phyloP scores from a whole-genome alignment of 148 eudicot genomes.

The Amaranthus cruentus region DNA sequence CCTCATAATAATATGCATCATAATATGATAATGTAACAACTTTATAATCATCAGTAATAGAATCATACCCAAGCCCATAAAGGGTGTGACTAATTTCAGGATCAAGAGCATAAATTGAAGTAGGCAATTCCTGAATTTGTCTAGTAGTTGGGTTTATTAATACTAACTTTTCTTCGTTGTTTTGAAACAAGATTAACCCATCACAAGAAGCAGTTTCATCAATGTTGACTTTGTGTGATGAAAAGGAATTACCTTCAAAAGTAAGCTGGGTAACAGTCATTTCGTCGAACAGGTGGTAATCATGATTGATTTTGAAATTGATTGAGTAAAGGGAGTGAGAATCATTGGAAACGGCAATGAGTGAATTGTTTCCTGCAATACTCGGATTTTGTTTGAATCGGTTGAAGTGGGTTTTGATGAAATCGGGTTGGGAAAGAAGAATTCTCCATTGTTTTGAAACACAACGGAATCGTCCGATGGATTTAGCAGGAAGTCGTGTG shows the following conservation, averaged over 20 bases:
- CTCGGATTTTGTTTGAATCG: background rate
- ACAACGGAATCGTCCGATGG: constrained; percentile 7
- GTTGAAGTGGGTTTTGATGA: constrained; percentile 7
- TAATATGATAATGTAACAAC: background rate
- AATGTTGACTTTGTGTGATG: background rate
- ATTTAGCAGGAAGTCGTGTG: constrained; percentile 9
- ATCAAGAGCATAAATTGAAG: background rate
- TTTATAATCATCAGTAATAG: constrained; percentile 6
- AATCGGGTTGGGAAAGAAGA: constrained; percentile 7
- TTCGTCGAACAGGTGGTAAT: background rate
- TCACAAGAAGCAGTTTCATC: constrained; percentile 7
- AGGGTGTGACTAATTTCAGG: background rate
- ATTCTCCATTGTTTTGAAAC: constrained; percentile 1
- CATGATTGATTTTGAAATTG: background rate
- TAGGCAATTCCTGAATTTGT: background rate
- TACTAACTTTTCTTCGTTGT: background rate
- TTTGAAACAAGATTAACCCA: constrained; percentile 8
- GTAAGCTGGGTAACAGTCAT: background rate
- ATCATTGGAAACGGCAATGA: background rate
- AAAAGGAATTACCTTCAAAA: background rate
- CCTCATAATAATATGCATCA: background rate
- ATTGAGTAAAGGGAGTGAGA: background rate
- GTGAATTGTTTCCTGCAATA: background rate
- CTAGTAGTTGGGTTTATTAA: constrained; percentile 4
- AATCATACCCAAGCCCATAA: constrained; percentile 7